Evolutionary conservation across 106 monocot species (phyloP), one percentile per base, ranked within the genome.

Genomic region (Apostasia shenzhenica): DNA sequence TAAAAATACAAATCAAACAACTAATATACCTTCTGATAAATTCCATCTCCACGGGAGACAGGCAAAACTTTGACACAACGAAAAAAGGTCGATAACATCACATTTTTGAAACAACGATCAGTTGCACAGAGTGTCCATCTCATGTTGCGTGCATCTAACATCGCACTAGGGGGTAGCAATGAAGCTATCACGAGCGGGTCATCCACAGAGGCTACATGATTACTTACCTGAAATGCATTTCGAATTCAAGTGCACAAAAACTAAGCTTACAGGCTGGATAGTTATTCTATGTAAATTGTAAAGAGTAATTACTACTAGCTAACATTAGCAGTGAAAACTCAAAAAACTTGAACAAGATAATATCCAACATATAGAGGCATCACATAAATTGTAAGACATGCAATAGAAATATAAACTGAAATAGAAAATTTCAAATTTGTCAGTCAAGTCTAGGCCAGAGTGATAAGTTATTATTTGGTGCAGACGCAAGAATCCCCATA

Each of bases 121-220:
- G 78, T 85, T 55, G 94, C 94, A 79, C 94, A 94, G 5, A 94
- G 61, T 39, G 91, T 94, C 94, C 91, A 94, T 75, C 91, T 94
- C 58, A 91, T 50, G 63, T 94, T 87, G 55, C 61, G 85, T 54
- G 94, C 76, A 75, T 94, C 81, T 63, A 88, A 48, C 83, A 94
- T 83, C 37, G 81, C 58, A 48, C 77, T 90, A 78, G 91, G 91
- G 67, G 91, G 91, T 54, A 94, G 76, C 57, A 91, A 59, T 65
- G 94, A 94, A 45, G 94, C 88, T 59, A 91, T 85, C n/a, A 94
- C 83, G 77, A 94, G 76, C 39, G 94, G 94, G 12, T 94, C 94
- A 78, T 94, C 91, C 39, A 94, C 67, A 73, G 94, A 72, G 13
- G 94, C 94, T 14, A 94, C 94, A 83, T 94, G 91, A 81, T 94